Conservation (phyloP, 805 yeast species). For the Metschnikowia koreensis region DNA sequence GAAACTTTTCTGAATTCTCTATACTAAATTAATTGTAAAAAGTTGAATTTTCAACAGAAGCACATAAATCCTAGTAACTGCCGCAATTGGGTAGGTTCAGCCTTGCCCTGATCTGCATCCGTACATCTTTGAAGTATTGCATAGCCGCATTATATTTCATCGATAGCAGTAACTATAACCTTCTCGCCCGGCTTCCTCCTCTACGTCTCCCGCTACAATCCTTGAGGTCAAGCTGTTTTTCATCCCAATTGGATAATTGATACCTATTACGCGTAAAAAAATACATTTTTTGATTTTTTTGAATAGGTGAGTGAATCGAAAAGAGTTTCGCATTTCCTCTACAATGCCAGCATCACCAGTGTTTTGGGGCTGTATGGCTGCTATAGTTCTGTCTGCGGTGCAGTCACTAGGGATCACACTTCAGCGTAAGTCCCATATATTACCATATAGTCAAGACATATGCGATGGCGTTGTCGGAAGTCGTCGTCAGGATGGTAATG, state of each 20-base stretch:
- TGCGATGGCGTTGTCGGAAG: slow-evolving; percentile 11
- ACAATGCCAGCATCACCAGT: slow-evolving; percentile 14
- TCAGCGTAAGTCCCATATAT: slow-evolving; percentile 75
- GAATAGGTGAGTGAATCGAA: not conserved
- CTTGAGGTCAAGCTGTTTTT: not conserved
- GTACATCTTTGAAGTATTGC: not conserved
- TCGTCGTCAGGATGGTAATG: slow-evolving; percentile 10
- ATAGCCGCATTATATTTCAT: not conserved
- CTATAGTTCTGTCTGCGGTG: slow-evolving; percentile 70
- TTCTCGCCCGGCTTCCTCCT: too few species aligned
- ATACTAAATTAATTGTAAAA: not conserved
- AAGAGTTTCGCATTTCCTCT: not conserved
- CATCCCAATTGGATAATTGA: not conserved
- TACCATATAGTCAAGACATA: slow-evolving; percentile 16
- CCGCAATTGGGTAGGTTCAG: not conserved
- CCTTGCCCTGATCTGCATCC: not conserved
- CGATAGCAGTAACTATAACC: not conserved
- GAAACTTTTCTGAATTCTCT: not conserved
- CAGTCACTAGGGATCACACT: slow-evolving; percentile 81
- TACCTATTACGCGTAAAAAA: not conserved
- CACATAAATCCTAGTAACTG: too few species aligned
- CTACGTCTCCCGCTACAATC: too few species aligned
- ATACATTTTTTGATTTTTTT: not conserved
- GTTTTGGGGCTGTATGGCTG: slow-evolving; percentile 59
- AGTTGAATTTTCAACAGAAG: not conserved